Evolutionary conservation across 73 alveolate genomes (phyloP).

Genomic region (Paramecium bursaria): DNA sequence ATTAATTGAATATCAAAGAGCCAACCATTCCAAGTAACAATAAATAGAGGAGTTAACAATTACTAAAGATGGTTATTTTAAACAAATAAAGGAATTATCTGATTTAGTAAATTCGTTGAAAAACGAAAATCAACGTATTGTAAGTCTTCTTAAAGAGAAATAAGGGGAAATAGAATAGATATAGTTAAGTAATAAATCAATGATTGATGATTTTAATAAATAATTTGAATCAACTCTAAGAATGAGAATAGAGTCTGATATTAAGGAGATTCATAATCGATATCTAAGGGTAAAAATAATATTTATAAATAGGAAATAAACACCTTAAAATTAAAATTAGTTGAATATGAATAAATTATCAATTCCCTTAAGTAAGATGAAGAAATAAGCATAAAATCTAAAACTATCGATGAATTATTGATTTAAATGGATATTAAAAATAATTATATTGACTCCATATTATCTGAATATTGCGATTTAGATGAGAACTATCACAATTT

Average conservation of each 20-base stretch:
- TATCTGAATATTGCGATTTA: conserved; percentile 5
- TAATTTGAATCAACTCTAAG: neutral
- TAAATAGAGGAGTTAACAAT: neutral
- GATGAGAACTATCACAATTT: conserved; percentile 23
- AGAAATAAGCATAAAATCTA: neutral
- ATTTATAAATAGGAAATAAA: conserved; percentile 10
- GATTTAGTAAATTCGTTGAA: neutral
- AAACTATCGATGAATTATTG: conserved; percentile 2
- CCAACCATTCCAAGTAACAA: neutral
- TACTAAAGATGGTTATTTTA: neutral
- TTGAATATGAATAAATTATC: conserved; percentile 35
- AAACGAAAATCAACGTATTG: neutral
- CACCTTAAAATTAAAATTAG: neutral
- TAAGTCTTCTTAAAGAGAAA: neutral
- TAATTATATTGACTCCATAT: conserved; percentile 3
- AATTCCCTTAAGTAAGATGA: no score
- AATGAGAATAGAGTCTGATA: neutral
- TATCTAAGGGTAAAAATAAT: conserved; percentile 22
- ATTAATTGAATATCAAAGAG: neutral
- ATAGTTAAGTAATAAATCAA: neutral
- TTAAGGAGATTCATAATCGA: conserved; percentile 49
- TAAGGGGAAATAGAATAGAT: neutral
- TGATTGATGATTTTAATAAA: conserved; percentile 1
- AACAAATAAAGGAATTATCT: neutral
- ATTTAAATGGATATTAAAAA: neutral